These are phyloP conservation scores for Chlamydomonas asymmetrica DNA, from an alignment of 139 green algal genomes.

Conservation along the genomic window DNA sequence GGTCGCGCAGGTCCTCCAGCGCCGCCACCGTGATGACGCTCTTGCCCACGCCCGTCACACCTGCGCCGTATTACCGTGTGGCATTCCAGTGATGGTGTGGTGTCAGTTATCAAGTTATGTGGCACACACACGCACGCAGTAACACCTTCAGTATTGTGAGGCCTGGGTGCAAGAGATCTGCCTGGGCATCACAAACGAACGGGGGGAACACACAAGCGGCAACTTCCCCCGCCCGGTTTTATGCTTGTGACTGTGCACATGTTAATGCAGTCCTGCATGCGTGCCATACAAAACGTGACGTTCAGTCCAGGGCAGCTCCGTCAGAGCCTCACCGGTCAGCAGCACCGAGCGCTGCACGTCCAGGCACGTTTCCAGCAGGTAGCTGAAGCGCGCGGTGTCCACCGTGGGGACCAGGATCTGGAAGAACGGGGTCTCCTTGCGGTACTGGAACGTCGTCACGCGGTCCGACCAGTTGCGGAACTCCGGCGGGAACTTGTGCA, in stretches of 20 bases:
- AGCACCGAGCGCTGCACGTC: constrained; percentile 72
- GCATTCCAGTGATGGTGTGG: no score
- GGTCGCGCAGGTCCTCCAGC: constrained; percentile 51
- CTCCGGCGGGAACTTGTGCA: constrained; percentile 39
- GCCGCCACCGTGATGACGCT: constrained; percentile 62
- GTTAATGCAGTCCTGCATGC: no score
- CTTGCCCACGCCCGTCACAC: constrained; percentile 81
- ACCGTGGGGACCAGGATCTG: constrained; percentile 79
- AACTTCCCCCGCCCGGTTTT: no score
- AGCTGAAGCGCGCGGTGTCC: constrained; percentile 74
- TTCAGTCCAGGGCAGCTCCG: not conserved
- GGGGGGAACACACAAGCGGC: no score
- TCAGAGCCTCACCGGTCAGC: constrained; percentile 63
- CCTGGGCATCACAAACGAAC: no score
- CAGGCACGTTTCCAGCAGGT: constrained; percentile 66
- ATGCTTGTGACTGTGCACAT: no score
- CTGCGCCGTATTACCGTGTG: constrained; percentile 29
- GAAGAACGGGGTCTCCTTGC: constrained; percentile 74
- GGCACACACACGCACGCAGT: no score
- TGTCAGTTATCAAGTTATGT: no score
- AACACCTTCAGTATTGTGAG: no score
- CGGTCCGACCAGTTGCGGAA: constrained; percentile 68
- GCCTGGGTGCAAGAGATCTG: no score
- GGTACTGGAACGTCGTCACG: constrained; percentile 74
- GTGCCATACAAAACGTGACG: no score